Percentiles rank a stretch among this genome's conserved stretches.
These are phyloP conservation scores for Metschnikowia hibisci DNA, from an alignment of 805 yeast genomes.

Conservation along the genomic window DNA sequence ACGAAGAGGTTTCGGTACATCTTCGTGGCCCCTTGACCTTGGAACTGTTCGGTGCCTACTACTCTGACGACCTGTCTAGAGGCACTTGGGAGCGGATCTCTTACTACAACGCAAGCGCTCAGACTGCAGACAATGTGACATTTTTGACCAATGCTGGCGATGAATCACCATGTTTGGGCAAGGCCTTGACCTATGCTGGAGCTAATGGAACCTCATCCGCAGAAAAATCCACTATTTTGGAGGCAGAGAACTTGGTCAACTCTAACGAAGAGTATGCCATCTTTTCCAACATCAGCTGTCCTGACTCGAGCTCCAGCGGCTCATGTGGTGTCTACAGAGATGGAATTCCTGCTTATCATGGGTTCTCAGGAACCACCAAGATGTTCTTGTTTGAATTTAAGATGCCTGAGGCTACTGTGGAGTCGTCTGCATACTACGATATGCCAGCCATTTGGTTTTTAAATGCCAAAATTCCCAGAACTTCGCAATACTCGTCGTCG, in stretches of 20 bases:
- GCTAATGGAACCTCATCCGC: slow-evolving; percentile 53
- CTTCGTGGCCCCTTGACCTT: slow-evolving; percentile 72
- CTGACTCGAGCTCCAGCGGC: slow-evolving; percentile 45
- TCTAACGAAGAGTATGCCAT: slow-evolving; percentile 61
- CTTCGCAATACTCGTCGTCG: slow-evolving; percentile 62
- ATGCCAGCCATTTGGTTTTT: slow-evolving; percentile 78
- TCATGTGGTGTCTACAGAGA: slow-evolving; percentile 73
- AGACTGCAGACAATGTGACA: slow-evolving; percentile 59
- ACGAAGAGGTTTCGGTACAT: slow-evolving; percentile 70
- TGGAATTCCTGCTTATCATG: slow-evolving; percentile 74
- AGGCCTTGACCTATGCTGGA: slow-evolving; percentile 61
- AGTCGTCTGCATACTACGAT: slow-evolving; percentile 40
- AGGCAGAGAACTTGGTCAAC: slow-evolving; percentile 42
- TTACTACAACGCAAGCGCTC: slow-evolving; percentile 49
- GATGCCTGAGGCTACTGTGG: slow-evolving; percentile 55
- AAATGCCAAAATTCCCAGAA: slow-evolving; percentile 70
- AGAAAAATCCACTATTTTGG: slow-evolving; percentile 43
- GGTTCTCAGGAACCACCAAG: slow-evolving; percentile 62
- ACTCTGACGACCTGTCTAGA: slow-evolving; percentile 34
- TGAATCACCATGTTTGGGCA: slow-evolving; percentile 60
- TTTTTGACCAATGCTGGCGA: slow-evolving; percentile 63
- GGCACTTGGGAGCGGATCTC: slow-evolving; percentile 57
- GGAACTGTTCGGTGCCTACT: slow-evolving; percentile 58
- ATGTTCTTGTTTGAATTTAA: slow-evolving; percentile 69
- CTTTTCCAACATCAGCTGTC: slow-evolving; percentile 58